Percentiles rank a stretch among this genome's conserved stretches.
phyloP scores from a whole-genome alignment of 2,329 filamentous ascomycete genomes.

The Aureobasidium pullulans region DNA sequence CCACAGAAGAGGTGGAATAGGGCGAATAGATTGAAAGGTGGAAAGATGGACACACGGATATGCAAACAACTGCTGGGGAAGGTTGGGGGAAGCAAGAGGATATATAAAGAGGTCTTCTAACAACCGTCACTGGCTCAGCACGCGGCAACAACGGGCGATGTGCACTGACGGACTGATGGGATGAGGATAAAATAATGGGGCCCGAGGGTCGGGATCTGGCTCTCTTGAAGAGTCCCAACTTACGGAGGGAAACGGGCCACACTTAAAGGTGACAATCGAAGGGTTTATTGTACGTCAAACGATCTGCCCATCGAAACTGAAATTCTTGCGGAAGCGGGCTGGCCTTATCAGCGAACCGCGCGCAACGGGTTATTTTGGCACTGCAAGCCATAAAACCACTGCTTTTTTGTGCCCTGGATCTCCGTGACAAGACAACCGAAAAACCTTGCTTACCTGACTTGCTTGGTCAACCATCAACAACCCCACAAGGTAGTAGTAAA shows the following conservation, averaged over 20 bases:
- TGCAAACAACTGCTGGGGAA: constrained; percentile 7
- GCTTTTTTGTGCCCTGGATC: neutral
- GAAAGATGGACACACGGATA: constrained; percentile 3
- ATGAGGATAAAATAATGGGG: constrained; percentile 9
- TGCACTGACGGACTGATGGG: constrained; percentile 14
- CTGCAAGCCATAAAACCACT: neutral
- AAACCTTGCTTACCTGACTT: constrained; percentile 5
- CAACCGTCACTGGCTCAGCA: constrained; percentile 12
- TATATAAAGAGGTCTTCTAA: constrained; percentile 13
- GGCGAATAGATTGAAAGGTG: neutral
- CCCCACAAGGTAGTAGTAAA: neutral
- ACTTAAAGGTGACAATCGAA: constrained; percentile 1
- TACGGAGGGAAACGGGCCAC: constrained; percentile 16
- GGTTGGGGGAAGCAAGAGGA: constrained; percentile 6
- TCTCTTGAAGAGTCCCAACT: constrained; percentile 10
- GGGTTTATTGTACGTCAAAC: constrained; percentile 18
- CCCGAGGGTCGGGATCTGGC: constrained; percentile 10
- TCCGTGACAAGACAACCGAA: neutral
- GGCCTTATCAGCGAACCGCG: constrained; percentile 12
- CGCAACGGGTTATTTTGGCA: neutral
- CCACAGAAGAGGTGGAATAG: neutral
- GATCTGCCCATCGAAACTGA: constrained; percentile 17
- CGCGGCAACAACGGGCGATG: constrained; percentile 12
- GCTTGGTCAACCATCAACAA: neutral
- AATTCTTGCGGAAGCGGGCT: neutral